A percentile compares a stretch with the other conserved stretches of the same genome.
phyloP scores from a whole-genome alignment of 2,329 filamentous ascomycete species.

The Aspergillus novoparasiticus region DNA sequence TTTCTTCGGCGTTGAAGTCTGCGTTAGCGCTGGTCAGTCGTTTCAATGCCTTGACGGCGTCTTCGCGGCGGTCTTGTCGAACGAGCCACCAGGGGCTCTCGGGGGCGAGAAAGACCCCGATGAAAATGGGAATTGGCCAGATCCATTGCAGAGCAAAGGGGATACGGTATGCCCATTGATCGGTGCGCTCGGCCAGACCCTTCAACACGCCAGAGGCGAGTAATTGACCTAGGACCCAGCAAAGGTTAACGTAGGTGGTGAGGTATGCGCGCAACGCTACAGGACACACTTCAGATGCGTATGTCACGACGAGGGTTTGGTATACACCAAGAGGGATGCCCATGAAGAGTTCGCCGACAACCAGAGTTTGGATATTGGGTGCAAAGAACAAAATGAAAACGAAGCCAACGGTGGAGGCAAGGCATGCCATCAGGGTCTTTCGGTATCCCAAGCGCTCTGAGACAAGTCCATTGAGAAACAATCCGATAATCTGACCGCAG shows the following conservation, averaged over 20 bases:
- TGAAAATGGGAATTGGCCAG: conserved; percentile 25
- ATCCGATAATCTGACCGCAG: conserved; percentile 33
- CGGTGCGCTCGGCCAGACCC: conserved; percentile 30
- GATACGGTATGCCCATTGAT: conserved; percentile 41
- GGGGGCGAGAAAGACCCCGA: conserved; percentile 31
- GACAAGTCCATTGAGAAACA: conserved; percentile 23
- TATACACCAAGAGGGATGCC: conserved; percentile 7
- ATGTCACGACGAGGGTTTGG: conserved; percentile 7
- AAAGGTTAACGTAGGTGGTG: conserved; percentile 10
- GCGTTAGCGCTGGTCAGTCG: conserved; percentile 30
- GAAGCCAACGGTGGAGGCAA: conserved; percentile 1
- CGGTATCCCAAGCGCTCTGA: conserved; percentile 24
- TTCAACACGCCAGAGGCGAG: conserved; percentile 39
- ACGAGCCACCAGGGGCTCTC: conserved; percentile 45
- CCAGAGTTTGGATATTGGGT: background rate
- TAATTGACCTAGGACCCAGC: conserved; percentile 35
- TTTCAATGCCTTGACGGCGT: conserved; percentile 32
- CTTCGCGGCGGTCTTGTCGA: conserved; percentile 35
- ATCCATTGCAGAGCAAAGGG: conserved; percentile 40
- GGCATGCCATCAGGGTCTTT: conserved; percentile 18
- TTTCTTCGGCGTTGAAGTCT: conserved; percentile 31
- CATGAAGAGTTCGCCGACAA: conserved; percentile 9
- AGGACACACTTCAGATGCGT: conserved; percentile 7
- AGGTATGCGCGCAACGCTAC: conserved; percentile 5
- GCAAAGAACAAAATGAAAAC: conserved; percentile 11